phyloP scores from a whole-genome alignment of 2,329 filamentous ascomycete genomes.

The Claviceps monticola region DNA sequence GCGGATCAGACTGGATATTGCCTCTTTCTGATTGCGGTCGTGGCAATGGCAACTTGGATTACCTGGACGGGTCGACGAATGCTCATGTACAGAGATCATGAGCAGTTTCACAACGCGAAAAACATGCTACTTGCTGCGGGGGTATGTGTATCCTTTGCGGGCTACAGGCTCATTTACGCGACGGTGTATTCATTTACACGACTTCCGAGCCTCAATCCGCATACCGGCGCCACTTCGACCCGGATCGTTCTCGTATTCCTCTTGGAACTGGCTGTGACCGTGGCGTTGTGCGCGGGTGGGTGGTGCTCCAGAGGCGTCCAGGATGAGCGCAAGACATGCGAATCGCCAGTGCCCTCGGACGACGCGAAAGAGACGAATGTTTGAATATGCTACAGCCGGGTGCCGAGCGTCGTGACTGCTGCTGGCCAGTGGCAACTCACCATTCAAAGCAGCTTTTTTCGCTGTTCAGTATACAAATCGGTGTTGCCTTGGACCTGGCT shows the following conservation, averaged over 20 bases:
- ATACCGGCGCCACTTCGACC: neutral
- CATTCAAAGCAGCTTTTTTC: no score
- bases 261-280: neutral
- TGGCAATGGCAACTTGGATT: neutral
- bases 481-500: no score
- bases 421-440: no score
- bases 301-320: neutral
- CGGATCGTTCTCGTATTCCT: neutral
- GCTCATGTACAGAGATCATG: neutral
- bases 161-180: neutral
- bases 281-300: neutral
- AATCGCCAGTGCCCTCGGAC: neutral
- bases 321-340: neutral
- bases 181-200: neutral
- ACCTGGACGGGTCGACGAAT: neutral
- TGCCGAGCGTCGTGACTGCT: neutral
- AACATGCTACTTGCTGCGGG: neutral
- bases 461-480: no score
- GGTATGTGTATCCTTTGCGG: neutral
- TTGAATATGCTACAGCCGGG: neutral
- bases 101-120: neutral
- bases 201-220: neutral
- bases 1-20: neutral
- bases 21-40: neutral
- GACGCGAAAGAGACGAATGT: neutral